Evolutionary conservation across 1,139 yeast genomes (phyloP).

Genomic region (Blastobotrys raffinosifermentans): DNA sequence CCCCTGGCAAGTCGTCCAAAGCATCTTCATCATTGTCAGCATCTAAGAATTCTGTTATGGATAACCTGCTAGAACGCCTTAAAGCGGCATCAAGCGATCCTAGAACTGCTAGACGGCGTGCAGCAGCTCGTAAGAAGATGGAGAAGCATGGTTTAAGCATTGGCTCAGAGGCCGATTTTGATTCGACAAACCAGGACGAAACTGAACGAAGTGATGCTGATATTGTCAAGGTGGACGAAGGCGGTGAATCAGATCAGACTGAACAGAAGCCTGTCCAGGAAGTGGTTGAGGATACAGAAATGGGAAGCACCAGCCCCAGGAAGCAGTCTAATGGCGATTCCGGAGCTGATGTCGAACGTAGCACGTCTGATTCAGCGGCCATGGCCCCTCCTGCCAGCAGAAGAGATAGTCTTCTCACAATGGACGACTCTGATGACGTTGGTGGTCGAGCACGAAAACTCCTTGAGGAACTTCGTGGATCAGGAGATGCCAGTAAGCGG

Average conservation of each 20-base stretch:
- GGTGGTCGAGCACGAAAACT: constrained; percentile 57
- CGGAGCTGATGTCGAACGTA: constrained; percentile 5
- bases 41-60: constrained; percentile 49
- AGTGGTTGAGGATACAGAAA: too few species aligned
- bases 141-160: too few species aligned
- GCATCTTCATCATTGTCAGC: constrained; percentile 1
- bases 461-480: constrained; percentile 50
- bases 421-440: constrained; percentile 48
- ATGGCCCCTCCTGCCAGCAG: background rate
- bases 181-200: too few species aligned
- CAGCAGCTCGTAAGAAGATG: constrained; percentile 51
- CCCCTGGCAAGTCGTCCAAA: constrained; percentile 14
- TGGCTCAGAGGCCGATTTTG: too few species aligned
- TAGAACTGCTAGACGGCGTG: constrained; percentile 74
- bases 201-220: background rate
- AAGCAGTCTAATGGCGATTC: background rate
- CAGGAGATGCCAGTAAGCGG: constrained; percentile 3
- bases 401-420: constrained; percentile 6
- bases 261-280: background rate
- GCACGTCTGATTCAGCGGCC: constrained; percentile 5
- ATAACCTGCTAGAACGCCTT: constrained; percentile 61
- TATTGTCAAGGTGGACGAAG: constrained; percentile 4
- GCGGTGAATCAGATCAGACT: constrained; percentile 3
- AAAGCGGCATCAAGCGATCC: constrained; percentile 72
- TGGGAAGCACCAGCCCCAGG: too few species aligned